phyloP scores from a whole-genome alignment of 306 rosid species.

The Quercus bicolor region DNA sequence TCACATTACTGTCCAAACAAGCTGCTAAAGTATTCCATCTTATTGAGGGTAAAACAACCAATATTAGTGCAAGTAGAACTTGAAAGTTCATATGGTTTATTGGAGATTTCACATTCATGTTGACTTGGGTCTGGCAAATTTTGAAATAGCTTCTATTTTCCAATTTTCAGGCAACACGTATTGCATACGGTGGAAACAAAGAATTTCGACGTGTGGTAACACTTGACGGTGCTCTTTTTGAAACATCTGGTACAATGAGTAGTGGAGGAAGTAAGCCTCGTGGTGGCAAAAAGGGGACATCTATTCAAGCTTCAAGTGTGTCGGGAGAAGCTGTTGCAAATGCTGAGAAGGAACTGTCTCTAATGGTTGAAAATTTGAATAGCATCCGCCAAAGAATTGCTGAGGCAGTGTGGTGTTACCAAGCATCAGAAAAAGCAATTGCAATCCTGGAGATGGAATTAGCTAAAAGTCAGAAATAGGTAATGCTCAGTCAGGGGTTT shows the following conservation, averaged over 20 bases:
- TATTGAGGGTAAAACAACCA: not conserved
- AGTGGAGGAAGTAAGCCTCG: conserved; percentile 90
- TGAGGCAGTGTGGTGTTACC: conserved; percentile 55
- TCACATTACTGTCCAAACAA: not conserved
- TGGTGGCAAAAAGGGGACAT: conserved; percentile 95
- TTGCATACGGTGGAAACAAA: conserved; percentile 61
- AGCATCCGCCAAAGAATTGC: conserved; percentile 51
- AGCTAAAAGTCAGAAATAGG: conserved; percentile 85
- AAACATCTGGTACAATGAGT: conserved; percentile 89
- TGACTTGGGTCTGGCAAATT: conserved; percentile 1
- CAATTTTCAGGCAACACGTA: conserved; percentile 69
- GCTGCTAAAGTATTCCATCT: not conserved
- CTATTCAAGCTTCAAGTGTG: conserved; percentile 72
- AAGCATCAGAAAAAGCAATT: conserved; percentile 61
- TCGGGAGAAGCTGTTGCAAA: conserved; percentile 63
- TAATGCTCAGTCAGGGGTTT: conserved; percentile 26
- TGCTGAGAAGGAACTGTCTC: conserved; percentile 70
- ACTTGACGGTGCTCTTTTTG: conserved; percentile 86
- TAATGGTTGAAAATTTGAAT: conserved; percentile 45
- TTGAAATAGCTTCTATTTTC: conserved; percentile 14
- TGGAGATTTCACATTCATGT: not conserved
- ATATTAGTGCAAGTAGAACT: not conserved
- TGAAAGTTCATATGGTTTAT: not conserved
- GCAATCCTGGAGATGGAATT: conserved; percentile 72
- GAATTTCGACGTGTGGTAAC: conserved; percentile 87